Conservation (phyloP, 1,139 yeast genomes). For the Insectozyma bohioensis region DNA sequence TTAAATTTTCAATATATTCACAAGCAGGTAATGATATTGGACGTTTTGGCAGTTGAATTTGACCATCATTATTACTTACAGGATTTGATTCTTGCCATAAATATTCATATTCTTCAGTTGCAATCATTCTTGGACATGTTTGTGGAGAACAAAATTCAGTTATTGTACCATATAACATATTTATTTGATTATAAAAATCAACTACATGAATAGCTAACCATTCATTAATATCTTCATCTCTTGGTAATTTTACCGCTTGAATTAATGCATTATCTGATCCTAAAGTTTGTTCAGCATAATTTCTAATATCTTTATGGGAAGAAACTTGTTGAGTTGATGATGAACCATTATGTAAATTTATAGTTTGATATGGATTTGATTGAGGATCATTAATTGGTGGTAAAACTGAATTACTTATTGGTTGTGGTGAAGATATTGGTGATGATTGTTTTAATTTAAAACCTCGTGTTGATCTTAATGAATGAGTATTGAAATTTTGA, state of each 20-base stretch:
- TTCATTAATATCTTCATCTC: constrained; percentile 87
- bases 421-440: constrained; percentile 45
- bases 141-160: constrained; percentile 94
- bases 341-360: constrained; percentile 20
- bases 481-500: constrained; percentile 58
- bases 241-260: constrained; percentile 92
- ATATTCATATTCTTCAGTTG: constrained; percentile 94
- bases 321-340: constrained; percentile 41
- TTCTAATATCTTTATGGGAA: constrained; percentile 70
- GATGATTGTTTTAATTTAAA: constrained; percentile 46
- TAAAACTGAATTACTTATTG: constrained; percentile 23
- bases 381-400: constrained; percentile 26
- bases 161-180: constrained; percentile 94
- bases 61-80: constrained; percentile 27
- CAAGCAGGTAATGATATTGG: constrained; percentile 77
- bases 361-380: constrained; percentile 28
- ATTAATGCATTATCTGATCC: constrained; percentile 90
- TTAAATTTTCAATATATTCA: constrained; percentile 85
- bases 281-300: constrained; percentile 89
- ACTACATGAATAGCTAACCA: constrained; percentile 96
- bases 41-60: constrained; percentile 49
- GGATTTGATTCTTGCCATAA: constrained; percentile 79
- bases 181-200: constrained; percentile 90
- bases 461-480: constrained; percentile 54
- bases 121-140: constrained; percentile 95